Percentiles rank a stretch among this genome's conserved stretches.
phyloP scores from a whole-genome alignment of 176 grass and related monocot species.

The Leersia perrieri region DNA sequence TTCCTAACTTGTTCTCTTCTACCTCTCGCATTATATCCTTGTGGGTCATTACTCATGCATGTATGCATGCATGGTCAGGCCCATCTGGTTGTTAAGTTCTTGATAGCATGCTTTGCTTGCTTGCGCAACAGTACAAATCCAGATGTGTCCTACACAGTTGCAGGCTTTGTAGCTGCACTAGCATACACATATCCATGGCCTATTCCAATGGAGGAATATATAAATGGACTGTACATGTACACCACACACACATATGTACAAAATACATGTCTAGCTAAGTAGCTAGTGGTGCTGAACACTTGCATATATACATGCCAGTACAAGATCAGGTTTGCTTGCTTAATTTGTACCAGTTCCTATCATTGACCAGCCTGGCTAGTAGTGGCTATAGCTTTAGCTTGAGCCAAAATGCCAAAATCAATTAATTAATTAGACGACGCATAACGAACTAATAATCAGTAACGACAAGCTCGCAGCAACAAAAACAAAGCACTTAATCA shows the following conservation, averaged over 20 bases:
- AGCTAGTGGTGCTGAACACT: background rate
- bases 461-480: slow-evolving; percentile 27
- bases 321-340: slow-evolving; percentile 26
- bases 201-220: slow-evolving; percentile 28
- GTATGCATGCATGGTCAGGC: slow-evolving; percentile 18
- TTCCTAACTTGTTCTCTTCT: background rate
- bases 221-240: background rate
- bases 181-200: slow-evolving; percentile 40
- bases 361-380: slow-evolving; percentile 44
- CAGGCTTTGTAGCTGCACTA: slow-evolving; percentile 5
- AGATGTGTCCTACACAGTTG: slow-evolving; percentile 33
- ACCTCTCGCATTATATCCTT: background rate
- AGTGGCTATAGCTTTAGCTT: background rate
- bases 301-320: background rate
- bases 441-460: slow-evolving; percentile 6
- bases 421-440: background rate
- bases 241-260: background rate
- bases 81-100: slow-evolving; percentile 24
- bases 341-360: slow-evolving; percentile 8
- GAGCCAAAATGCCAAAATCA: slow-evolving; percentile 14
- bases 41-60: background rate
- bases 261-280: background rate
- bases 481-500: slow-evolving; percentile 10
- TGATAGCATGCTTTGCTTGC: slow-evolving; percentile 2
- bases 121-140: slow-evolving; percentile 18